Evolutionary conservation across 306 rosid genomes (phyloP), one percentile per base, ranked within the genome.

Genomic region (Senna siamea): DNA sequence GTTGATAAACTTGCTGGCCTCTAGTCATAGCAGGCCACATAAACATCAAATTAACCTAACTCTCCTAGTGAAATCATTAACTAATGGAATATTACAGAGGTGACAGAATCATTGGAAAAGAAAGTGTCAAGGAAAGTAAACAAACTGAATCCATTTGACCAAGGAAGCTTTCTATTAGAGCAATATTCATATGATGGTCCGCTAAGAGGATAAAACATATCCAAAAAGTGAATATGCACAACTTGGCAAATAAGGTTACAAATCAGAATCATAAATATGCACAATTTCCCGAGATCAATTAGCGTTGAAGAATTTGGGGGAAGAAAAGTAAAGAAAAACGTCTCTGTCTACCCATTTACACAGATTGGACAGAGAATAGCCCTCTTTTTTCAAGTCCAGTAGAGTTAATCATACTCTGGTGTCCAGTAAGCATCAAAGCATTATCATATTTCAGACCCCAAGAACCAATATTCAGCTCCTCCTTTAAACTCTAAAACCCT

Each of bases 121-220:
- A 19, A 52, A 52, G 30, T 52, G 57, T 9, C 57, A 18, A 52
- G 28, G 55, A 50, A n/a, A 17, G 55, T 50, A n/a, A 50, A 50
- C 23, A 18, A 52, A 52, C 4, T 52, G 28, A 52, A 19, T 8
- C 55, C 55, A 17, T 50, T 18, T 9, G 57, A 19, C 18, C 22
- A 52, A 52, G 11, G 13, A 52, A 19, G 57, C 28, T 52, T 19
- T 50, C 54, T 18, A 5, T 52, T 18, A 7, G 57, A 3, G 13
- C 57, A 51, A 51, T 51, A 51, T 51, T 51, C 56, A 11, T 51
- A 51, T 51, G 56, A 51, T n/a, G 56, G 53, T 23, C 19, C 56
- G 17, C 56, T n/a, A 47, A 14, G 7, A 47, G 18, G 19, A 47
- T 7, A 47, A 44, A 44, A 47, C 53, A 15, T 47, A 15, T 44